Percentiles rank a stretch among this genome's conserved stretches.
phyloP scores from a whole-genome alignment of 1,284 basidiomycete genomes.

The Macrocybe sp. region DNA sequence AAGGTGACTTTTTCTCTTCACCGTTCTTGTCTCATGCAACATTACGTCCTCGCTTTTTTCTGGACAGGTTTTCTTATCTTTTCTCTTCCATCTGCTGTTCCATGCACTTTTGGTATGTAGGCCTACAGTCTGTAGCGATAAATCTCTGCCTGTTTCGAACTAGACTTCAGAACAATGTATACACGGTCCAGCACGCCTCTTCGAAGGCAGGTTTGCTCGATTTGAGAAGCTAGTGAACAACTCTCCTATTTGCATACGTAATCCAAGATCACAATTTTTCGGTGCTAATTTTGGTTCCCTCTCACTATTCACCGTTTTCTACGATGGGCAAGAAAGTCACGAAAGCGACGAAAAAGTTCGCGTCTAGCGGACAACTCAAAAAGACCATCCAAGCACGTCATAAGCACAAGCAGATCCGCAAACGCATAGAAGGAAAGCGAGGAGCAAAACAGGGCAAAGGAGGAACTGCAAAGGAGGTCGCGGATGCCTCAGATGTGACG shows the following conservation, averaged over 20 bases:
- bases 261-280: too few species aligned
- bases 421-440: conserved; percentile 62
- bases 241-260: too few species aligned
- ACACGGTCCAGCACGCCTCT: too few species aligned
- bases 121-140: too few species aligned
- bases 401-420: conserved; percentile 71
- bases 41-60: neutral
- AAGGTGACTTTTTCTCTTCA: neutral
- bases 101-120: neutral
- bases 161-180: too few species aligned
- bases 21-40: neutral
- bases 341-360: conserved; percentile 85
- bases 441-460: conserved; percentile 42
- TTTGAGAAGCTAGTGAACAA: too few species aligned
- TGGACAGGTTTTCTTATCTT: neutral
- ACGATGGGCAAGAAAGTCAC: conserved; percentile 44
- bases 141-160: too few species aligned
- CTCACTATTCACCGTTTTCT: neutral
- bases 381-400: conserved; percentile 77
- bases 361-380: conserved; percentile 81
- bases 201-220: too few species aligned
- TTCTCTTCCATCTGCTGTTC: neutral
- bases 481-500: conserved; percentile 33
- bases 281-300: too few species aligned
- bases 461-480: conserved; percentile 28